These are phyloP conservation scores for Capniomyces stellatus DNA, from an alignment of 371 early-diverging fungal genomes.

Conservation along the genomic window DNA sequence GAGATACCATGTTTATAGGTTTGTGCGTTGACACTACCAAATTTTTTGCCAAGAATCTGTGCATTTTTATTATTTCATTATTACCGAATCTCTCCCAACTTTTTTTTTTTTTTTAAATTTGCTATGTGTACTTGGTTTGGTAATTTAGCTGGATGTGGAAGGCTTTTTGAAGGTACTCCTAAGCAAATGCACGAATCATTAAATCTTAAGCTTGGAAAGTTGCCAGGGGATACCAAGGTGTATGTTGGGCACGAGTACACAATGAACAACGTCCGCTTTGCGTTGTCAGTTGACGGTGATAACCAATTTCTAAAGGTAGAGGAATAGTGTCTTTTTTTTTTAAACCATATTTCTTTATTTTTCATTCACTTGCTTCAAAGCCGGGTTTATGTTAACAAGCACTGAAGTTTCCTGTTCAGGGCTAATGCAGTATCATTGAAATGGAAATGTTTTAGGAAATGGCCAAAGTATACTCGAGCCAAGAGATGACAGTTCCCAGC, in stretches of 20 bases:
- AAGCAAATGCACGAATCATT: conserved; percentile 66
- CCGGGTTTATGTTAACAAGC: neutral
- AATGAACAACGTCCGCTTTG: conserved; percentile 34
- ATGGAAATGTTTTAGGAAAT: conserved; percentile 21
- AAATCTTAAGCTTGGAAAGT: conserved; percentile 31
- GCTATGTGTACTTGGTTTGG: conserved; percentile 1
- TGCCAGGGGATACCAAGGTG: conserved; percentile 67
- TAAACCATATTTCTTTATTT: conserved; percentile 9
- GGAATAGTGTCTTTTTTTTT: conserved; percentile 15
- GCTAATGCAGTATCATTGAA: too few species aligned
- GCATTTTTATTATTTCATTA: too few species aligned
- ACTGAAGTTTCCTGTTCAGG: too few species aligned
- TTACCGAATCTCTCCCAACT: too few species aligned
- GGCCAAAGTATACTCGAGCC: conserved; percentile 35
- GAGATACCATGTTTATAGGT: conserved; percentile 61
- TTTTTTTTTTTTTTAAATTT: neutral
- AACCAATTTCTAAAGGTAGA: too few species aligned
- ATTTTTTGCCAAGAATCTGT: too few species aligned
- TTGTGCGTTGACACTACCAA: too few species aligned
- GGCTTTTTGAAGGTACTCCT: conserved; percentile 84
- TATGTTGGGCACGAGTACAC: conserved; percentile 93
- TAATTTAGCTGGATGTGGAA: conserved; percentile 57
- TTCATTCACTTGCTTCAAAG: conserved; percentile 7
- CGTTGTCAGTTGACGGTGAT: conserved; percentile 16
- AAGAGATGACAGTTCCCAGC: conserved; percentile 52